These are phyloP conservation scores for Jackrogersella multiformis DNA, from an alignment of 495 filamentous ascomycete species.

Conservation along the genomic window DNA sequence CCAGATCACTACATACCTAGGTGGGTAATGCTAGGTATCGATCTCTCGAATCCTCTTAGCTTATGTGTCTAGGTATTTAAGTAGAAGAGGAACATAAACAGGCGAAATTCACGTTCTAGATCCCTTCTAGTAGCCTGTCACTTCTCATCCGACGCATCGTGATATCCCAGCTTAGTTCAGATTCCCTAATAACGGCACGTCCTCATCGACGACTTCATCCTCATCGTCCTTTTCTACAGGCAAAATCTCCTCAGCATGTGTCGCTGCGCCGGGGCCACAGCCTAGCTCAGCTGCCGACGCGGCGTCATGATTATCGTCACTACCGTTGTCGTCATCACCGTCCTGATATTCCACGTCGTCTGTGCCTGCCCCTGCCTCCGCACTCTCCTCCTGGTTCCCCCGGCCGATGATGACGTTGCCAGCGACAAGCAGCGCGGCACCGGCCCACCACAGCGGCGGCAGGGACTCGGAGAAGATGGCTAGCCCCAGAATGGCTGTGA, in stretches of 20 bases:
- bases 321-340: constrained; percentile 2
- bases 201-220: constrained; percentile 45
- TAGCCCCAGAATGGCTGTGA: constrained; percentile 86
- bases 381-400: constrained; percentile 62
- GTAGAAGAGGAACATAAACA: no score
- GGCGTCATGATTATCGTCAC: constrained; percentile 5
- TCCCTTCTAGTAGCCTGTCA: neutral
- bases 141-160: neutral
- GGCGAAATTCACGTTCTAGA: no score
- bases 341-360: constrained; percentile 3
- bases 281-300: constrained; percentile 29
- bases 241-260: constrained; percentile 16
- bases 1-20: no score
- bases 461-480: constrained; percentile 76
- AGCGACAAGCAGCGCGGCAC: constrained; percentile 82
- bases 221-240: constrained; percentile 39
- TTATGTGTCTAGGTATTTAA: no score
- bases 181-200: constrained; percentile 42
- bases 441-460: constrained; percentile 86
- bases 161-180: constrained; percentile 9
- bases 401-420: constrained; percentile 92
- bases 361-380: constrained; percentile 2
- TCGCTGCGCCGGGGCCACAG: neutral
- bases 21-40: no score
- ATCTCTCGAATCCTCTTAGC: no score